Base-by-base conservation (phyloP, 371 early-diverging fungal genomes). In the Phascolomyces articulosus region DNA sequence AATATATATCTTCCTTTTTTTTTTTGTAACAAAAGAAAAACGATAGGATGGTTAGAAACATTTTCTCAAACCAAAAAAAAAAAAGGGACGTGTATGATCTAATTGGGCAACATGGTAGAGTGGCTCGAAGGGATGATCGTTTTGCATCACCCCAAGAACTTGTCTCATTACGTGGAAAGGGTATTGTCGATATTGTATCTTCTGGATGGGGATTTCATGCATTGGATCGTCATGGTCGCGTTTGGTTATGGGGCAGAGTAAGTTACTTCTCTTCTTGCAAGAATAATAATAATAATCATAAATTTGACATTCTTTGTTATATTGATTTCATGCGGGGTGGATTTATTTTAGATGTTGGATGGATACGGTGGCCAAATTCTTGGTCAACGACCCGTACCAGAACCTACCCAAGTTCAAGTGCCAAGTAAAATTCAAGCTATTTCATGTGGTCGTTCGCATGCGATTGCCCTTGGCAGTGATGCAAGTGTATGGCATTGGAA, bases 131-230 rank as follows among this genome's bases (percentile, higher is more conserved):
- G 40, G 27, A 20, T 20, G 21, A 15, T 20, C 40, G 23, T 13
- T 1, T 18, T 38, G 38, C 78, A 23, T 8, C 27, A 28, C 65
- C 82, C 27, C 49, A 60, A 48, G 76, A 75, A 53, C 55, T 79
- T 8, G 29, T 21, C 15, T 15, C 55, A 20, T 49, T 82, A 29
- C 63, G 65, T 21, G 64, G 74, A 16, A 77, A 78, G 54, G 66
- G 66, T n/a, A 75, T 82, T 41, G 70, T 77, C 1, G 76, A 79
- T 66, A 70, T 82, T 26, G 47, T 69, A 18, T 69, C 80, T 34
- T 80, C 80, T 20, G 80, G 80, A n/a, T 82, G 80, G 79, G 76
- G 75, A 18, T 79, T 82, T 58, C 78, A 82, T 71, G 80, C 75
- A 26, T 62, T 82, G 15, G 76, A 78, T 64, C 62, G 66, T 15